phyloP scores from a whole-genome alignment of 495 filamentous ascomycete species.

The Aspergillus cavernicola region DNA sequence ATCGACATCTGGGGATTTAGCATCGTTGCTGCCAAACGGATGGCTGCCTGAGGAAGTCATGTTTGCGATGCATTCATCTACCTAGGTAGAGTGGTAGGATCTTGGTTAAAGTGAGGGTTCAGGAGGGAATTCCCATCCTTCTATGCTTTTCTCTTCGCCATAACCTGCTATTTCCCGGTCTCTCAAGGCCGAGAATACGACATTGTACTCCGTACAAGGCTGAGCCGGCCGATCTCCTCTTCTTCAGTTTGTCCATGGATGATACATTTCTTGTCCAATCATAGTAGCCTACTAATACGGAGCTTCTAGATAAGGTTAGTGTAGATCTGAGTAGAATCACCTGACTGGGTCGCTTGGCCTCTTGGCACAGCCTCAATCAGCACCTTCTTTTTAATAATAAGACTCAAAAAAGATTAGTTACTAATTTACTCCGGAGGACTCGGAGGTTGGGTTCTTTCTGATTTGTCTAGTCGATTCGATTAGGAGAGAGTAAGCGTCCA shows the following conservation, averaged over 20 bases:
- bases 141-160: background rate
- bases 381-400: no score
- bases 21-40: background rate
- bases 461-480: background rate
- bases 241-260: background rate
- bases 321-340: background rate
- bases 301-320: background rate
- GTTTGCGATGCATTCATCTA: background rate
- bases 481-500: no score
- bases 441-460: no score
- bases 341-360: background rate
- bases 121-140: background rate
- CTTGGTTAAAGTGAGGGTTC: background rate
- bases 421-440: no score
- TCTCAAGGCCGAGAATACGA: background rate
- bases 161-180: background rate
- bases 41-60: constrained; percentile 1
- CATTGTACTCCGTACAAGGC: constrained; percentile 3
- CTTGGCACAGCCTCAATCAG: no score
- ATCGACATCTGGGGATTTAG: background rate
- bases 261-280: constrained; percentile 3
- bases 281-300: constrained; percentile 15
- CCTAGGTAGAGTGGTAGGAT: no score
- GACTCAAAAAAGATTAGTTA: no score
- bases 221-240: constrained; percentile 2